Evolutionary conservation across 768 basidiomycete species (phyloP).

Genomic region (Inosperma sp.): DNA sequence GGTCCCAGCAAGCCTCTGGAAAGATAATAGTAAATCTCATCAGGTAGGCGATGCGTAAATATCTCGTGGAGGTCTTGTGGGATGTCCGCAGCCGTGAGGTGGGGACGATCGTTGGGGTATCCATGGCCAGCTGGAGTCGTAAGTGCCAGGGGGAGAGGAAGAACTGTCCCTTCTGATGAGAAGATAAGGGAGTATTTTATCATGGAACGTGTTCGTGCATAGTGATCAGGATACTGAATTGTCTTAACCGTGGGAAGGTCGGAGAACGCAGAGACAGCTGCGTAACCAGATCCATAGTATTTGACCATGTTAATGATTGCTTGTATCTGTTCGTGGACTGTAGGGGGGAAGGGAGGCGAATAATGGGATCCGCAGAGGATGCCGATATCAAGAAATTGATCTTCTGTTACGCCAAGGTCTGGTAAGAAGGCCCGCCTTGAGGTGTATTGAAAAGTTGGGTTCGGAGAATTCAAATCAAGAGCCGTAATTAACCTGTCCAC

Average conservation of each 20-base stretch:
- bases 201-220: conserved; percentile 85
- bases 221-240: conserved; percentile 77
- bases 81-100: conserved; percentile 83
- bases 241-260: conserved; percentile 84
- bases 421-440: conserved; percentile 66
- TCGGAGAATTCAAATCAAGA: conserved; percentile 66
- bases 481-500: conserved; percentile 88
- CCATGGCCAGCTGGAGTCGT: conserved; percentile 79
- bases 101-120: conserved; percentile 55
- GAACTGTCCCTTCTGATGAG: conserved; percentile 77
- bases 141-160: conserved; percentile 91
- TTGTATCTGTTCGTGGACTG: conserved; percentile 76
- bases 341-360: conserved; percentile 72
- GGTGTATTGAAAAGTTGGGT: conserved; percentile 76
- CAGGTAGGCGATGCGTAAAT: conserved; percentile 90
- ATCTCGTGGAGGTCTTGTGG: conserved; percentile 91
- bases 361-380: conserved; percentile 88
- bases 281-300: conserved; percentile 86
- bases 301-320: conserved; percentile 89
- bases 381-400: conserved; percentile 92
- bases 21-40: conserved; percentile 95
- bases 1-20: conserved; percentile 88
- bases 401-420: conserved; percentile 64
- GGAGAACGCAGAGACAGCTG: conserved; percentile 69
- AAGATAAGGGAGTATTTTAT: conserved; percentile 89